A percentile compares a stretch with the other conserved stretches of the same genome.
phyloP scores from a whole-genome alignment of 805 yeast species.

The Myxozyma nipponensis region DNA sequence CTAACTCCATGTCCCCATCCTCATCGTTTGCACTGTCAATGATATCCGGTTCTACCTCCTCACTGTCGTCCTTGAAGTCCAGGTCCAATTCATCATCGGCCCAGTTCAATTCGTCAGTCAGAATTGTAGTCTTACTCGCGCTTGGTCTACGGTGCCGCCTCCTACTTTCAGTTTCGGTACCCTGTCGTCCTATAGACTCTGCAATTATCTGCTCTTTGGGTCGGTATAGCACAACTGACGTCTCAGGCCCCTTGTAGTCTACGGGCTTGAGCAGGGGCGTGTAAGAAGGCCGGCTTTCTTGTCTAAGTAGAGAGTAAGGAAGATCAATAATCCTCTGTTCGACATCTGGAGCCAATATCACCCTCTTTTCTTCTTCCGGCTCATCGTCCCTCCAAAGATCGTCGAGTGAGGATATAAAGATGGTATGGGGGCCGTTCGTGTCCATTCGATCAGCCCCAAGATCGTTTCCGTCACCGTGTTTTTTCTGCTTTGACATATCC shows the following conservation, averaged over 20 bases:
- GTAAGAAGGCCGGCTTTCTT: slow-evolving; percentile 1
- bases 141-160: neutral
- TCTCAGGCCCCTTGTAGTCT: slow-evolving; percentile 6
- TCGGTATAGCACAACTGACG: slow-evolving; percentile 15
- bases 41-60: neutral
- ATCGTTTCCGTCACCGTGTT: slow-evolving; percentile 4
- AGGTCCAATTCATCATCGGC: slow-evolving; percentile 20
- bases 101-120: slow-evolving; percentile 11
- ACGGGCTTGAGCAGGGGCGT: slow-evolving; percentile 8
- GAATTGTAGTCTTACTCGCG: neutral
- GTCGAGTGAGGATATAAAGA: slow-evolving; percentile 21
- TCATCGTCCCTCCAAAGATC: slow-evolving; percentile 9
- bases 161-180: neutral
- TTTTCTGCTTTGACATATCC: slow-evolving; percentile 13
- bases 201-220: slow-evolving; percentile 26
- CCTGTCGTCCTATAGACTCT: slow-evolving; percentile 24
- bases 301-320: slow-evolving; percentile 20
- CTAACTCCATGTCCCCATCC: slow-evolving; percentile 11
- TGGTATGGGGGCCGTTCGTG: slow-evolving; percentile 19
- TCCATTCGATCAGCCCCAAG: slow-evolving; percentile 20
- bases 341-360: slow-evolving; percentile 18
- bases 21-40: slow-evolving; percentile 1
- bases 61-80: neutral
- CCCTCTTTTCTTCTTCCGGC: slow-evolving; percentile 5
- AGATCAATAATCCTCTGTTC: slow-evolving; percentile 18